phyloP scores from a whole-genome alignment of 2,329 filamentous ascomycete genomes.

The Rugonectria rugulosa region DNA sequence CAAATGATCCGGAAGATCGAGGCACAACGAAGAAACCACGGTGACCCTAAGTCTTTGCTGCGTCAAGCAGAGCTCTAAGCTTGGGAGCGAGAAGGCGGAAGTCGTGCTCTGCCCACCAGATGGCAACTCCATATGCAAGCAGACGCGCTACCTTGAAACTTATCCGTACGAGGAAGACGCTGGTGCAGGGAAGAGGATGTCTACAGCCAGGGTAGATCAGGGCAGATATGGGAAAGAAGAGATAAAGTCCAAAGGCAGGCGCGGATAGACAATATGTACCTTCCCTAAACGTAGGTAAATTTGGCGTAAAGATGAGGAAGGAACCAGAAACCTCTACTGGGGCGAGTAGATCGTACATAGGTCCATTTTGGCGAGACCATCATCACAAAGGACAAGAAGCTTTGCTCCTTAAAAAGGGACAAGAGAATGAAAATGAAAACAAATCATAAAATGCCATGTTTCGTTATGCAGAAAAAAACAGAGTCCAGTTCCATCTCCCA shows the following conservation, averaged over 20 bases:
- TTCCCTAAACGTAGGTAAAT: too few relatives aligned
- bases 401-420: neutral
- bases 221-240: neutral
- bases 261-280: too few relatives aligned
- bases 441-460: neutral
- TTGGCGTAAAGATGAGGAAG: too few relatives aligned
- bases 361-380: too few relatives aligned
- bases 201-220: too few relatives aligned
- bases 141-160: neutral
- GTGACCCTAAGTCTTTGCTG: conserved; percentile 34
- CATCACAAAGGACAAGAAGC: too few relatives aligned
- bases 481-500: conserved; percentile 12
- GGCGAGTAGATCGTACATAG: too few relatives aligned
- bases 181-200: too few relatives aligned
- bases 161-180: too few relatives aligned
- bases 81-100: conserved; percentile 35
- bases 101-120: conserved; percentile 4
- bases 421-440: conserved; percentile 9
- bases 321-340: too few relatives aligned
- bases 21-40: conserved; percentile 36
- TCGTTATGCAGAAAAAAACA: conserved; percentile 21
- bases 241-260: too few relatives aligned
- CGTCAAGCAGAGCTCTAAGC: conserved; percentile 31
- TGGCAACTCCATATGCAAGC: neutral
- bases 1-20: conserved; percentile 34